phyloP scores from a whole-genome alignment of 768 basidiomycete species.

The Filobasidium wieringae region DNA sequence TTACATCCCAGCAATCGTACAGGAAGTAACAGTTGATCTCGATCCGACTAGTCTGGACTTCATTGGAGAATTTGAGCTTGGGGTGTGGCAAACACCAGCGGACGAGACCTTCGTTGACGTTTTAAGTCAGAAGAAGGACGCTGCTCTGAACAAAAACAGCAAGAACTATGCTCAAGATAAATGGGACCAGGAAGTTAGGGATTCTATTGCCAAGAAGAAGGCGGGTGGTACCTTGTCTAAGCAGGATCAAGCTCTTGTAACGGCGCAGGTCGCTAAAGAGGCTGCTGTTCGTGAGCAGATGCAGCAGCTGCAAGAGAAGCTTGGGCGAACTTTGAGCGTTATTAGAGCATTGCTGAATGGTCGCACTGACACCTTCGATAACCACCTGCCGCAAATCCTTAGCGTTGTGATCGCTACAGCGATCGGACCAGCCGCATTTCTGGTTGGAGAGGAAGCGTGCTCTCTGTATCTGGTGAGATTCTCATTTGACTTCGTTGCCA shows the following conservation, averaged over 20 bases:
- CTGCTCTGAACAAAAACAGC: slow-evolving; percentile 52
- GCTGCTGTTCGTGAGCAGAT: slow-evolving; percentile 55
- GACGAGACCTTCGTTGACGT: slow-evolving; percentile 69
- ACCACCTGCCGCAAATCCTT: slow-evolving; percentile 51
- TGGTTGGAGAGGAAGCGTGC: slow-evolving; percentile 57
- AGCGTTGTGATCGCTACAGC: slow-evolving; percentile 56
- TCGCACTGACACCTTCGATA: slow-evolving; percentile 47
- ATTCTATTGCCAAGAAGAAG: slow-evolving; percentile 71
- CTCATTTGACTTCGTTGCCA: too few species aligned
- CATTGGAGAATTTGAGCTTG: slow-evolving; percentile 61
- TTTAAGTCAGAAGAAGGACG: slow-evolving; percentile 49
- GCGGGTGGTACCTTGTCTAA: slow-evolving; percentile 56
- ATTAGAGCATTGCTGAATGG: slow-evolving; percentile 52
- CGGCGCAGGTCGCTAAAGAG: slow-evolving; percentile 74
- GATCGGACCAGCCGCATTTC: slow-evolving; percentile 48
- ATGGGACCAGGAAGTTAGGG: slow-evolving; percentile 91
- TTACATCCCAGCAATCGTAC: slow-evolving; percentile 58
- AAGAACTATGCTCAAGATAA: slow-evolving; percentile 81
- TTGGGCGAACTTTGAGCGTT: slow-evolving; percentile 60
- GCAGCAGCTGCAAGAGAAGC: slow-evolving; percentile 44
- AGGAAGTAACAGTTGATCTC: slow-evolving; percentile 58
- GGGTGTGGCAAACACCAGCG: slow-evolving; percentile 73
- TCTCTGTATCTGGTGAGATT: slow-evolving; percentile 68
- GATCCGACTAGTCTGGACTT: slow-evolving; percentile 49
- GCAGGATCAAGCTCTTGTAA: slow-evolving; percentile 69